Evolutionary conservation across 345 rosid species (phyloP).

Genomic region (Fremontodendron californicum): DNA sequence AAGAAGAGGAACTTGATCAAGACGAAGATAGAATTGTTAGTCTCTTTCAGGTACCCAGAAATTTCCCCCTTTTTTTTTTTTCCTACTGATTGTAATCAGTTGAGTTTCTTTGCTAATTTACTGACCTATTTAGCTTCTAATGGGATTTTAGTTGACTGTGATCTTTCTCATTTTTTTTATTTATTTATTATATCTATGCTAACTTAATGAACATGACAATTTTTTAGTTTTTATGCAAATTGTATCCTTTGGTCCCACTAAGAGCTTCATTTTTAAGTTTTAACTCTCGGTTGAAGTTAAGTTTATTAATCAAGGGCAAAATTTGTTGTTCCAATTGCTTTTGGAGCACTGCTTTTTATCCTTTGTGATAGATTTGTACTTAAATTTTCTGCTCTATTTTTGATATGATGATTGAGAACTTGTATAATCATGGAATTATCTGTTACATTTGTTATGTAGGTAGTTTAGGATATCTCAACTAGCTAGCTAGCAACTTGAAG

Average conservation of each 20-base stretch:
- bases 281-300: neutral
- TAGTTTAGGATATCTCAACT: neutral
- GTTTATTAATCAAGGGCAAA: neutral
- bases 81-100: neutral
- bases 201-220: neutral
- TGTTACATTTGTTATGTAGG: neutral
- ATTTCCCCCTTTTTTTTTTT: neutral
- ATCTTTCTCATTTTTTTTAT: neutral
- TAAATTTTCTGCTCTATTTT: neutral
- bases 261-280: neutral
- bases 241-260: neutral
- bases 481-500: neutral
- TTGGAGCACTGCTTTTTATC: neutral
- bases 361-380: neutral
- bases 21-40: conserved; percentile 67
- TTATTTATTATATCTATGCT: neutral
- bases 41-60: conserved; percentile 63
- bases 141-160: neutral
- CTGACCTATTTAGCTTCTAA: neutral
- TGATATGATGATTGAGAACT: neutral
- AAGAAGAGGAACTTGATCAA: conserved; percentile 49
- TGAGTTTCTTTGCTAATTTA: neutral
- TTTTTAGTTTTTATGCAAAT: neutral
- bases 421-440: neutral
- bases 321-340: neutral